Evolutionary conservation across 1,284 basidiomycete genomes (phyloP).

Genomic region (Apiotrichum laibachii): DNA sequence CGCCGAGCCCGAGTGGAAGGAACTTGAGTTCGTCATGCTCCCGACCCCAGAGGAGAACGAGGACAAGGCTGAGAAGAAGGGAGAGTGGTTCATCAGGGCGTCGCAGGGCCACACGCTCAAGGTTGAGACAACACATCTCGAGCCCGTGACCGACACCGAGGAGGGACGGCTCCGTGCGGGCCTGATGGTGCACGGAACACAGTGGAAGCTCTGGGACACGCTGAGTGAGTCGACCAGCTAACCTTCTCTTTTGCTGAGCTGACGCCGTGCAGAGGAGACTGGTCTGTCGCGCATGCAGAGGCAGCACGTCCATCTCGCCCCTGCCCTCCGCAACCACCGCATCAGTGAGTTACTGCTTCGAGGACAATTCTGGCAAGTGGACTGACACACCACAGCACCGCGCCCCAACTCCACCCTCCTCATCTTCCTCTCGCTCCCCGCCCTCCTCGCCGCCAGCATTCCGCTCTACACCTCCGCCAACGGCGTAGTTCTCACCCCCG

Average conservation of each 20-base stretch:
- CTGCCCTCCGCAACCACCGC: conserved; percentile 29
- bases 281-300: conserved; percentile 47
- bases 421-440: conserved; percentile 47
- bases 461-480: conserved; percentile 47
- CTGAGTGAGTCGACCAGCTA: conserved; percentile 38
- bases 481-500: conserved; percentile 49
- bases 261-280: conserved; percentile 24
- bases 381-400: conserved; percentile 29
- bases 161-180: conserved; percentile 36
- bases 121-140: conserved; percentile 57
- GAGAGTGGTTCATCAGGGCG: conserved; percentile 79
- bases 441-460: conserved; percentile 35
- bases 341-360: conserved; percentile 8
- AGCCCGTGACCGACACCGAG: conserved; percentile 33
- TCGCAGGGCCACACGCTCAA: conserved; percentile 91
- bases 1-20: conserved; percentile 19
- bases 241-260: neutral
- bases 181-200: conserved; percentile 48
- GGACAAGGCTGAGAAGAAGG: neutral
- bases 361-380: neutral
- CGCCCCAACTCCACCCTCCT: conserved; percentile 43
- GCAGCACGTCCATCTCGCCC: conserved; percentile 52
- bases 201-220: conserved; percentile 43
- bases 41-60: conserved; percentile 9
- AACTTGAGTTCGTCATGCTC: conserved; percentile 32